Evolutionary conservation across 2,329 filamentous ascomycete genomes (phyloP).

Genomic region (Cladosporium sphaerospermum): DNA sequence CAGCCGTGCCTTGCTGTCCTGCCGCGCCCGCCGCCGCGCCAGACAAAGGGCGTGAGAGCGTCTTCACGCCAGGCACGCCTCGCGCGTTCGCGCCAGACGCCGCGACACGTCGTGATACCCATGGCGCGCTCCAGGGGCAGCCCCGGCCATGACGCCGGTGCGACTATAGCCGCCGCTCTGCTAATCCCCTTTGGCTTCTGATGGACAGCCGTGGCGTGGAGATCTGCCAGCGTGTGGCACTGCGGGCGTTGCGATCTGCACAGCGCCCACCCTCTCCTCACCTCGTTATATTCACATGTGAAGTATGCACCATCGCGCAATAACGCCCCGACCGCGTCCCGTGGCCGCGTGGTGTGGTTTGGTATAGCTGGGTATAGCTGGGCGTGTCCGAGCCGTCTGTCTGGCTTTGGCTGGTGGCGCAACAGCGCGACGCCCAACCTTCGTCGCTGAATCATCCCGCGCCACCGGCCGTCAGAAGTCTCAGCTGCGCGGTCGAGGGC

Average conservation of each 20-base stretch:
- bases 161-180: slow-evolving; percentile 9
- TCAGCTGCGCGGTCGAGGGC: no score
- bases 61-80: background rate
- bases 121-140: slow-evolving; percentile 2
- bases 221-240: slow-evolving; percentile 4
- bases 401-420: background rate
- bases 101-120: slow-evolving; percentile 2
- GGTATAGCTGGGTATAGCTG: no score
- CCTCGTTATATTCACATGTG: slow-evolving; percentile 12
- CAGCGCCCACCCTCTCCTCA: background rate
- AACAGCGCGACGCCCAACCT: background rate
- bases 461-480: background rate
- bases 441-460: slow-evolving; percentile 1
- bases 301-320: no score
- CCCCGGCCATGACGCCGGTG: slow-evolving; percentile 1
- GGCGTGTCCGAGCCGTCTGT: no score
- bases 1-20: background rate
- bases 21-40: background rate
- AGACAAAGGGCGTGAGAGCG: background rate
- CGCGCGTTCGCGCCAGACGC: background rate
- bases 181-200: slow-evolving; percentile 5
- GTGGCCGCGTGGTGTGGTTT: no score
- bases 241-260: slow-evolving; percentile 6
- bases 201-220: background rate
- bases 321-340: no score